Evolutionary conservation across 306 rosid genomes (phyloP), one percentile per base, ranked within the genome.

Genomic region (Senna tora): DNA sequence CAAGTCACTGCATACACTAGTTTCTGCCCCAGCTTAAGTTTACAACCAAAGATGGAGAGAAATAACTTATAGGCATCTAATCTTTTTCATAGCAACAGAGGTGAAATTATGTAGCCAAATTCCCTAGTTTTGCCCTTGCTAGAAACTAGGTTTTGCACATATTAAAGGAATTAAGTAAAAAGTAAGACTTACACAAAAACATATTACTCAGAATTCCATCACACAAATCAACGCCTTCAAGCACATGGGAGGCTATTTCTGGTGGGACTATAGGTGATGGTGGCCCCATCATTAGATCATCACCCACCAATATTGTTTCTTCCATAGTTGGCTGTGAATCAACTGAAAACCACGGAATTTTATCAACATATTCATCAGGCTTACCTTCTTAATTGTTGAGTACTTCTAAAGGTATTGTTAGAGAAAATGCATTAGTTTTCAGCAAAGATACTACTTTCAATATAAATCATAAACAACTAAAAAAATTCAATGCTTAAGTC

Each of bases 251-350:
- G 17, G 99, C 96, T 65, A 94, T 94, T 82, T 91, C 97, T 0
- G 82, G 87, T 39, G 99, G 99, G 54, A 94, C 91, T 62, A 87
- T 49, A 56, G 97, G 99, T 60, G 99, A 89, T 10, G 99, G 99
- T 20, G 93, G 96, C 43, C 96, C 97, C 80, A n/a, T 84, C 95
- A 94, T 94, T 63, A 94, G 80, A 84, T 94, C 97, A 81, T 94
- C 97, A 2, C 97, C 99, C 15, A 91, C 97, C 90, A 91, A 77
- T 75, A 91, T 91, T n/a, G 96, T 94, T 73, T 94, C 99, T 72
- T 94, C 99, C 99, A 89, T 89, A 36, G 79, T 82, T 75, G 96
- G 92, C 77, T 91, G 91, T 13, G 97, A 80, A 88, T 91, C 99
- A 25, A 94, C 99, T 94, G 90, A 77, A 82, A 66, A 52, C 71